Conservation (phyloP, 2,329 filamentous ascomycete species). For the Myriosclerotinia curreyana region DNA sequence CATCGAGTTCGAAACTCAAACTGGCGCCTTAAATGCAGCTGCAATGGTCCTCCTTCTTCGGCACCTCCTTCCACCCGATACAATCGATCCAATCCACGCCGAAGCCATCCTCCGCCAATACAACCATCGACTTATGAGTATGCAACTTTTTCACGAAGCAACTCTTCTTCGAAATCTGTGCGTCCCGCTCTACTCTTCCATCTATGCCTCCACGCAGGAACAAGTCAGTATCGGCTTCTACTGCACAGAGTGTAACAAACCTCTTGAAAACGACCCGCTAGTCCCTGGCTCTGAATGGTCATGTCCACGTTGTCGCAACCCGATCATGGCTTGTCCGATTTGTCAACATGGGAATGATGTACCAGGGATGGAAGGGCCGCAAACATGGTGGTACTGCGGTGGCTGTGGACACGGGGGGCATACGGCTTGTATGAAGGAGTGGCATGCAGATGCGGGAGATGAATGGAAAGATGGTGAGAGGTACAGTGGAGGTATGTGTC, state of each 20-base stretch:
- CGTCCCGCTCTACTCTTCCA: slow-evolving; percentile 50
- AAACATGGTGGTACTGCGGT: slow-evolving; percentile 60
- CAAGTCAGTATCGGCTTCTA: slow-evolving; percentile 53
- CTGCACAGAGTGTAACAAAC: slow-evolving; percentile 56
- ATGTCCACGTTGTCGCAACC: slow-evolving; percentile 55
- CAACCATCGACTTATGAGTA: slow-evolving; percentile 56
- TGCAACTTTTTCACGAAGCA: slow-evolving; percentile 59
- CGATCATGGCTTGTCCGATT: slow-evolving; percentile 57
- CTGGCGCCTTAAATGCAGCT: slow-evolving; percentile 57
- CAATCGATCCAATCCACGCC: slow-evolving; percentile 56
- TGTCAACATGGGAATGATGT: slow-evolving; percentile 47
- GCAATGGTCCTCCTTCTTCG: slow-evolving; percentile 59
- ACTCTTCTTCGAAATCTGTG: slow-evolving; percentile 60
- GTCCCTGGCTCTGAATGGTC: slow-evolving; percentile 49
- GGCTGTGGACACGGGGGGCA: slow-evolving; percentile 63
- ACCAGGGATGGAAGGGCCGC: background rate
- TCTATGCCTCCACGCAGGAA: slow-evolving; percentile 55
- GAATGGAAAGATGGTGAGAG: slow-evolving; percentile 39
- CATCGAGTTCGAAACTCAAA: slow-evolving; percentile 54
- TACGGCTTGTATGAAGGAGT: slow-evolving; percentile 55
- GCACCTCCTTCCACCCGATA: slow-evolving; percentile 52
- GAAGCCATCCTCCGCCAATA: slow-evolving; percentile 57
- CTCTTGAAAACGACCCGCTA: slow-evolving; percentile 44
- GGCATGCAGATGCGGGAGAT: slow-evolving; percentile 48
- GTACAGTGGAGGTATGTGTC: slow-evolving; percentile 54